A percentile compares a stretch with the other conserved stretches of the same genome.
Evolutionary conservation across 2,329 filamentous ascomycete genomes (phyloP).

Genomic region (Epichloe festucae): DNA sequence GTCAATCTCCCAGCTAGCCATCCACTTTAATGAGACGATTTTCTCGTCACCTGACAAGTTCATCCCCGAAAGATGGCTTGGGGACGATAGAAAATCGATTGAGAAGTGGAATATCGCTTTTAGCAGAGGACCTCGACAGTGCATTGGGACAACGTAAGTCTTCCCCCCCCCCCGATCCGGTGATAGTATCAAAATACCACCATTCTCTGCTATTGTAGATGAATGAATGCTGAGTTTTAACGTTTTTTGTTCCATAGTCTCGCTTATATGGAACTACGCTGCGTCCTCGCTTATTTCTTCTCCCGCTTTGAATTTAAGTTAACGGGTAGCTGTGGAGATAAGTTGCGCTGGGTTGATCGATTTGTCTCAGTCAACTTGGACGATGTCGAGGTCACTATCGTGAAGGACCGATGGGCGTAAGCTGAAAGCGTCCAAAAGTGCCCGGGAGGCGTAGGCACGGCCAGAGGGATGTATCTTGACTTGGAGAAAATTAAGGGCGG

Average conservation of each 20-base stretch:
- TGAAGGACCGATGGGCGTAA: neutral
- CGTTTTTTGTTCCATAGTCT: neutral
- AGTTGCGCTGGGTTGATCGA: slow-evolving; percentile 1
- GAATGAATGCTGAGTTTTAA: too few species aligned
- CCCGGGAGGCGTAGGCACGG: too few species aligned
- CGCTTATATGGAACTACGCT: neutral
- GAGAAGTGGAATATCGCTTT: slow-evolving; percentile 1
- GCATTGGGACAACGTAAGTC: neutral
- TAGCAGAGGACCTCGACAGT: neutral
- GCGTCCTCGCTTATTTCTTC: neutral
- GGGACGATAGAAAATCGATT: neutral
- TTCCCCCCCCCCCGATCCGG: too few species aligned
- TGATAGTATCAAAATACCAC: too few species aligned
- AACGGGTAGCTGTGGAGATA: neutral
- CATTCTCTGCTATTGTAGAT: too few species aligned
- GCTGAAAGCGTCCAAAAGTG: too few species aligned
- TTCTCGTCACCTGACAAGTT: neutral
- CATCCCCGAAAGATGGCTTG: neutral
- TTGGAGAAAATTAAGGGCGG: too few species aligned
- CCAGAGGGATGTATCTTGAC: too few species aligned
- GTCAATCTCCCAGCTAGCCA: neutral
- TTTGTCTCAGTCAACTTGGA: slow-evolving; percentile 1
- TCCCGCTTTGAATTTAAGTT: neutral
- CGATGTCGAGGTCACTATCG: neutral
- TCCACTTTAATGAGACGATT: neutral